Base-by-base conservation (phyloP, 495 filamentous ascomycete species). In the Umbilicaria muhlenbergii region DNA sequence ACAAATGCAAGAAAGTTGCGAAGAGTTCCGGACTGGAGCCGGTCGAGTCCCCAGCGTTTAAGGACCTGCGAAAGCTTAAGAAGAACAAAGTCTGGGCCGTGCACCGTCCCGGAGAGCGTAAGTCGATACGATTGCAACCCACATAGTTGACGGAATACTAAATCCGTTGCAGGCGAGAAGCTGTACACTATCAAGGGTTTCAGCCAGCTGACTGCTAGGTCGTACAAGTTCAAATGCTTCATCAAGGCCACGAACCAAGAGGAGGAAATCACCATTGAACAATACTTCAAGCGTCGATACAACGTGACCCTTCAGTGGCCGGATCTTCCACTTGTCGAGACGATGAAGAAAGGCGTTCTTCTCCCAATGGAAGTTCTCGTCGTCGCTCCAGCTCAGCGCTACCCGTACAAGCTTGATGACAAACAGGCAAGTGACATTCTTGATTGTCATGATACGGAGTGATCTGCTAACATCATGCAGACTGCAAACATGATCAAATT, bases 401-500 rank as follows among this genome's bases (percentile, higher is more conserved):
- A 87, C 58, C 67, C 69, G 1, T 83, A 64, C 63, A 95, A 93
- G 67, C 64, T 95, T 2, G 74, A 75, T 47, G 73, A 82, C 14
- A 52, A 56, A 0, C 77, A 83, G 24, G 51, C 51, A 50, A 14
- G 18, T 38, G 6, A 11, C 16, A 11, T 14, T 34, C 16, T 17
- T 13, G 5, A 14, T 33, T 10, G 6, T 13, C 1, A 3, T 10
- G 24, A 28, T 12, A 35, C 0, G 13, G 2, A 5, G 10, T 15
- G 44, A n/a, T 34, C 24, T 38, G 24, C 41, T 37, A 34, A 39
- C 16, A 1, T 4, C n/a, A 47, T n/a, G 1, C 58, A 71, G 68
- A 91, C 86, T 0, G 57, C 71, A 0, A 54, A 72, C 8, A 95
- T 98, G 89, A 93, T 98, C 61, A 86, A 80, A 55, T 85, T 83